phyloP scores from a whole-genome alignment of 176 grass and related monocot genomes.

The Areca catechu region DNA sequence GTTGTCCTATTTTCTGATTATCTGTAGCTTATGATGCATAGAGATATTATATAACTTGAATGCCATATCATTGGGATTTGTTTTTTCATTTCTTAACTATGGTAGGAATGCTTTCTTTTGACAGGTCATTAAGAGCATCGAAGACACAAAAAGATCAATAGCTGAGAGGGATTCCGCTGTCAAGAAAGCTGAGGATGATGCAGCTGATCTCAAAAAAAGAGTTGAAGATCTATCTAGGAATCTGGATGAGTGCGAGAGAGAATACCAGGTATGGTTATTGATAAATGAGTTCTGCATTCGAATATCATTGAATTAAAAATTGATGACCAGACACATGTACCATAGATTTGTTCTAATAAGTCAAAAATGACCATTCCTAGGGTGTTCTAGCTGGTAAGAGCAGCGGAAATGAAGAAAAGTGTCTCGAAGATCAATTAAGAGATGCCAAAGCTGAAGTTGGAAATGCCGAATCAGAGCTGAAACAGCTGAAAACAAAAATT shows the following conservation, averaged over 20 bases:
- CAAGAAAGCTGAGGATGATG: constrained; percentile 56
- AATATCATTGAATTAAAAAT: constrained; percentile 6
- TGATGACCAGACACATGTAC: not conserved
- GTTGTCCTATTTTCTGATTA: not conserved
- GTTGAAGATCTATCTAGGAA: constrained; percentile 57
- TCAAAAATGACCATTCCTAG: constrained; percentile 21
- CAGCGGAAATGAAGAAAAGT: constrained; percentile 82
- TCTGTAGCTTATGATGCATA: too few species aligned
- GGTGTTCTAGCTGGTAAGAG: constrained; percentile 94
- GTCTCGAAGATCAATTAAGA: constrained; percentile 95
- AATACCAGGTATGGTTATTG: constrained; percentile 56
- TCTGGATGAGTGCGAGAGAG: constrained; percentile 72
- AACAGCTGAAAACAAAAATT: constrained; percentile 73
- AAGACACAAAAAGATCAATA: constrained; percentile 75
- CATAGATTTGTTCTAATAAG: not conserved
- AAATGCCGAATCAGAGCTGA: constrained; percentile 65
- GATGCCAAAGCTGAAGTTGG: constrained; percentile 96
- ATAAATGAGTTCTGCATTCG: not conserved
- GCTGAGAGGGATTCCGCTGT: constrained; percentile 64
- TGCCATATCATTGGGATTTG: too few species aligned
- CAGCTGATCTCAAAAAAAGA: constrained; percentile 64
- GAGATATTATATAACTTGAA: too few species aligned
- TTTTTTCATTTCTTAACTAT: not conserved
- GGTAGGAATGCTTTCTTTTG: not conserved
- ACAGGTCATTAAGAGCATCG: constrained; percentile 63